phyloP scores from a whole-genome alignment of 176 grass and related monocot species.

The Canna indica region DNA sequence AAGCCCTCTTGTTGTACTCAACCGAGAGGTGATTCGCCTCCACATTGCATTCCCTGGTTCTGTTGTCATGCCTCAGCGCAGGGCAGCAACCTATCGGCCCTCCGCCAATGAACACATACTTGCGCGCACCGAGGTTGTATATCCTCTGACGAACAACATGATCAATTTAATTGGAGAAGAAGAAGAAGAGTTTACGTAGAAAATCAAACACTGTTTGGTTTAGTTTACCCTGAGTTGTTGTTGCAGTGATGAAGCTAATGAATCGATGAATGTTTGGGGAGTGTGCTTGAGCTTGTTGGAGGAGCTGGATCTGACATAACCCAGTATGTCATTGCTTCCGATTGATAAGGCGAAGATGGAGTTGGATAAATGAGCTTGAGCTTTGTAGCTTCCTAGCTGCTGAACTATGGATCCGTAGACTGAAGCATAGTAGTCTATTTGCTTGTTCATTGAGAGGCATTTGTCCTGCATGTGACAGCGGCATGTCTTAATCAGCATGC shows the following conservation, averaged over 20 bases:
- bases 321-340: conserved; percentile 82
- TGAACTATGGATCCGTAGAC: conserved; percentile 37
- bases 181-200: too few species aligned
- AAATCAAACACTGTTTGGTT: too few species aligned
- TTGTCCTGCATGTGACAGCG: conserved; percentile 29
- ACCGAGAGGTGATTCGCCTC: conserved; percentile 36
- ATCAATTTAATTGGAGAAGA: too few species aligned
- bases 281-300: conserved; percentile 11
- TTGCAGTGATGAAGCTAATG: conserved; percentile 33
- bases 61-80: conserved; percentile 29
- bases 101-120: conserved; percentile 36
- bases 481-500: too few species aligned
- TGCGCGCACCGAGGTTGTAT: conserved; percentile 48
- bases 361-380: conserved; percentile 36
- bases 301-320: conserved; percentile 41
- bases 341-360: conserved; percentile 72
- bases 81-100: conserved; percentile 50
- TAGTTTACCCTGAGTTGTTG: conserved; percentile 42
- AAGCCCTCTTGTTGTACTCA: conserved; percentile 32
- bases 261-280: conserved; percentile 35
- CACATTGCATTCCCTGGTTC: conserved; percentile 21
- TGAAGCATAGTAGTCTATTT: conserved; percentile 46
- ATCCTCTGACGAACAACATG: conserved; percentile 24
- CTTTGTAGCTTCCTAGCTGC: conserved; percentile 35
- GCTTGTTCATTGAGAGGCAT: conserved; percentile 61